Conservation (phyloP, 2,329 filamentous ascomycete genomes). For the Lasiodiplodia sp. region DNA sequence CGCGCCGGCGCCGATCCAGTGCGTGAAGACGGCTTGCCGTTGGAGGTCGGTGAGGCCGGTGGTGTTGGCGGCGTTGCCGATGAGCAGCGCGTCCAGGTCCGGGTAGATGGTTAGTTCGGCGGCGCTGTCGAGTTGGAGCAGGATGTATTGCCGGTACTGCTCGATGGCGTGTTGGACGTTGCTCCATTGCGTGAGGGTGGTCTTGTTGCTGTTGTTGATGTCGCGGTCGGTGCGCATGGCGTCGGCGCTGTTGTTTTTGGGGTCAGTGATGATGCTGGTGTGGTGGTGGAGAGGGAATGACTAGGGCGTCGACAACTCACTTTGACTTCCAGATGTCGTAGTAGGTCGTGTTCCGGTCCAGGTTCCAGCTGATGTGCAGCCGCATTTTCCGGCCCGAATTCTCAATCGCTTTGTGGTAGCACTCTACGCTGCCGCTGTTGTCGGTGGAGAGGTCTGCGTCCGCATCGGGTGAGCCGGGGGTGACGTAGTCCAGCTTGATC, state of each 20-base stretch:
- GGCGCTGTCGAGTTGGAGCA: conserved; percentile 32
- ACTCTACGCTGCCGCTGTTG: conserved; percentile 34
- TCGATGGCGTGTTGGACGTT: conserved; percentile 41
- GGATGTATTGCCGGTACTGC: conserved; percentile 41
- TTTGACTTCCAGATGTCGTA: conserved; percentile 37
- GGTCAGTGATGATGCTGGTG: neutral
- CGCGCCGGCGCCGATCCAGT: conserved; percentile 42
- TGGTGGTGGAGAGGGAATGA: neutral
- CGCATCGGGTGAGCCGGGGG: conserved; percentile 37
- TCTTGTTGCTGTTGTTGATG: conserved; percentile 37
- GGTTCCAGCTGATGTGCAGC: conserved; percentile 41
- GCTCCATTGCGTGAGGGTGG: conserved; percentile 36
- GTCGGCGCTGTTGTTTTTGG: conserved; percentile 33
- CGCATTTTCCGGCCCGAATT: conserved; percentile 37
- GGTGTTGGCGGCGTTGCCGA: conserved; percentile 36
- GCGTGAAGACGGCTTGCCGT: conserved; percentile 38
- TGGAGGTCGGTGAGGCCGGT: conserved; percentile 38
- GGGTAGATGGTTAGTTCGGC: conserved; percentile 36
- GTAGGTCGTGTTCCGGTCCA: conserved; percentile 36
- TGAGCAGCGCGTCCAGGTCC: conserved; percentile 41
- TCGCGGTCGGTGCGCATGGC: conserved; percentile 40
- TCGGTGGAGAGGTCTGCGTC: conserved; percentile 35
- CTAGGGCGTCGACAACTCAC: neutral
- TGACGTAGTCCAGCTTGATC: conserved; percentile 41
- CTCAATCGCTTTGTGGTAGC: conserved; percentile 40